Evolutionary conservation across 2,329 filamentous ascomycete species (phyloP), one percentile per base, ranked within the genome.

Genomic region (Shiraia sp.): DNA sequence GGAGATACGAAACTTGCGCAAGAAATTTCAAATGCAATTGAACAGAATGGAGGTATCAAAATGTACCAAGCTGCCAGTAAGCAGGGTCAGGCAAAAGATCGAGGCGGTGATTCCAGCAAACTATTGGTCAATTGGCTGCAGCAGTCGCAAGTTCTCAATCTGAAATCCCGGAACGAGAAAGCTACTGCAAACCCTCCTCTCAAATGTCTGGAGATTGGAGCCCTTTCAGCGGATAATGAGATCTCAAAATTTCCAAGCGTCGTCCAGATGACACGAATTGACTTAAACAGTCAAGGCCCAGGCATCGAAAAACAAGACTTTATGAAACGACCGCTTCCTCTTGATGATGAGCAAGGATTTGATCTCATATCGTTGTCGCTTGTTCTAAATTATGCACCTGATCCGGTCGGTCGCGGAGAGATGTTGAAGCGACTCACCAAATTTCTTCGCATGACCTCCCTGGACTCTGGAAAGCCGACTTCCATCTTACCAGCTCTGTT

Each of bases 371-470:
- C 90, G 35, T 76, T 99, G 16, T 96, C 90, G 7, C 75, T 99
- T 38, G 93, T 99, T 4, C 77, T 99, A 49, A 99, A 99, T 69
- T 99, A 90, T 63, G 91, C 97, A 3, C 88, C 92, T 0, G 85
- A 91, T 54, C 79, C 90, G 3, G 72, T 72, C 23, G 80, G 78
- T 4, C 80, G 91, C 56, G 93, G 93, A 2, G 81, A 88, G 43
- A 99, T 99, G 93, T 79, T 99, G 8, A 64, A 63, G 36, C 59
- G 65, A 10, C 51, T 60, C 7, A 51, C 62, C 4, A 59, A 69
- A 27, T 65, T 69, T 16, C 64, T 75, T 26, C 40, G 47, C 10
- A 39, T 9, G 10, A 58, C 32, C 6, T 41, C n/a, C 15, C 14
- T 32, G n/a, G n/a, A 32, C 16, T 10, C 36, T 6, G 53, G 36